These are phyloP conservation scores for Selaginella moellendorffii DNA, from an alignment of 75 land plant genomes.

Conservation along the genomic window DNA sequence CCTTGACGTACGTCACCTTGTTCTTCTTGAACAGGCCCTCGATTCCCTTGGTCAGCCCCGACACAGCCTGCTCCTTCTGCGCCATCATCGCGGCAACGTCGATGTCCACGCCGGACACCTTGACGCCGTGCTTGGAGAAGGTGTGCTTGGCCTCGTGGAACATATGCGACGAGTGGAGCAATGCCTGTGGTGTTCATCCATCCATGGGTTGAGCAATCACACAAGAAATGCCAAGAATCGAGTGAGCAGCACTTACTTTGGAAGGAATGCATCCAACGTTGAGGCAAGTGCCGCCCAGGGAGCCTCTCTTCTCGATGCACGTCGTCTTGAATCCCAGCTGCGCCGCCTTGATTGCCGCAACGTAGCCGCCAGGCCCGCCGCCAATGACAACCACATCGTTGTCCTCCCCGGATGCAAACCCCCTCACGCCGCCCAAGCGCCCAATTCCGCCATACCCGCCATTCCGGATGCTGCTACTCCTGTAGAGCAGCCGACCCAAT, in stretches of 20 bases:
- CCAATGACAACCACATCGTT: constrained; percentile 88
- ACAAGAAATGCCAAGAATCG: neutral
- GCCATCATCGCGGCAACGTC: constrained; percentile 87
- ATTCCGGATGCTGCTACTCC: neutral
- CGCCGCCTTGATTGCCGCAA: constrained; percentile 94
- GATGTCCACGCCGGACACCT: constrained; percentile 51
- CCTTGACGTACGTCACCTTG: constrained; percentile 86
- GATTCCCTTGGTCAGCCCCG: constrained; percentile 66
- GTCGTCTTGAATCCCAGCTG: constrained; percentile 91
- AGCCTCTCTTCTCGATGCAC: constrained; percentile 80
- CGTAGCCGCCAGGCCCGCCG: constrained; percentile 94
- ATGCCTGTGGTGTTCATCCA: constrained; percentile 51
- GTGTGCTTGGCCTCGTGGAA: constrained; percentile 84
- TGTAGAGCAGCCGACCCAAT: constrained; percentile 10
- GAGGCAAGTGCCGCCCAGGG: constrained; percentile 90
- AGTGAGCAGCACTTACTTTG: constrained; percentile 34
- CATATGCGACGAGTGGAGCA: constrained; percentile 90
- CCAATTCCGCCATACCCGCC: neutral
- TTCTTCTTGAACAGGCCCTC: constrained; percentile 97
- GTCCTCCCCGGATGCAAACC: constrained; percentile 47
- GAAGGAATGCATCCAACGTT: constrained; percentile 98
- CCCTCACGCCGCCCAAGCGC: neutral
- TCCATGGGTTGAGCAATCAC: neutral
- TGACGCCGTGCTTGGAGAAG: constrained; percentile 74
- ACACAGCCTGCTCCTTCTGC: constrained; percentile 80